Conservation (phyloP, 78 protist species). For the Mantamonas sphyraenae region DNA sequence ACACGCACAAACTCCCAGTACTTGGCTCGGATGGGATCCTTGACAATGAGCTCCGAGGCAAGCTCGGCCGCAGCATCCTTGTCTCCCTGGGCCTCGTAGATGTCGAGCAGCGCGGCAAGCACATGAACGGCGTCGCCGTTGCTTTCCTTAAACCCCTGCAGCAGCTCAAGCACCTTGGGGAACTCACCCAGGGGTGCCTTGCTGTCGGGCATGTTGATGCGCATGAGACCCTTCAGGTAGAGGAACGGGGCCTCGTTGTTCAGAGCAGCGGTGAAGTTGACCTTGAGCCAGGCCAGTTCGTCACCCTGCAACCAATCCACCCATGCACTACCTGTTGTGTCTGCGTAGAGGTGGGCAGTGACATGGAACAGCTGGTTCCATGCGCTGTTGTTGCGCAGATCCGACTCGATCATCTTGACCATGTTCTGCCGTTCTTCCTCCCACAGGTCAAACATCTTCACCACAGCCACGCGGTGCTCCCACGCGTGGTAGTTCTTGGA, state of each 20-base stretch:
- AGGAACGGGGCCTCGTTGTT: slow-evolving; percentile 17
- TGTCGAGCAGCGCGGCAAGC: neutral
- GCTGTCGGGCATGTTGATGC: no score
- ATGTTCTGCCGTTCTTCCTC: slow-evolving; percentile 53
- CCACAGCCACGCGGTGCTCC: slow-evolving; percentile 58
- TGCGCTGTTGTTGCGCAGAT: slow-evolving; percentile 86
- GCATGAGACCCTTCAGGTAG: slow-evolving; percentile 7
- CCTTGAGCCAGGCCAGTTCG: neutral
- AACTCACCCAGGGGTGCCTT: neutral
- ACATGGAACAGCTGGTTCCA: slow-evolving; percentile 90
- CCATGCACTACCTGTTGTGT: neutral
- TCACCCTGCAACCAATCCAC: neutral
- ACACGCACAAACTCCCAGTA: slow-evolving; percentile 20
- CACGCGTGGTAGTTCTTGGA: slow-evolving; percentile 95
- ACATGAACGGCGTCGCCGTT: slow-evolving; percentile 1
- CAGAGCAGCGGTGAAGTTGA: neutral
- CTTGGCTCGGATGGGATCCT: slow-evolving; percentile 4
- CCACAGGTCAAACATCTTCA: slow-evolving; percentile 25
- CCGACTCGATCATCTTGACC: slow-evolving; percentile 48
- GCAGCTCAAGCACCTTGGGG: neutral
- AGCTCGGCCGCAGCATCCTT: neutral
- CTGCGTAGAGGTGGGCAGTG: neutral
- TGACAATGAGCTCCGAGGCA: neutral
- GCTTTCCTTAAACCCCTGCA: slow-evolving; percentile 11
- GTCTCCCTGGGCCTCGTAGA: neutral